phyloP scores from a whole-genome alignment of 495 filamentous ascomycete species.

The Trypethelium eluteriae region DNA sequence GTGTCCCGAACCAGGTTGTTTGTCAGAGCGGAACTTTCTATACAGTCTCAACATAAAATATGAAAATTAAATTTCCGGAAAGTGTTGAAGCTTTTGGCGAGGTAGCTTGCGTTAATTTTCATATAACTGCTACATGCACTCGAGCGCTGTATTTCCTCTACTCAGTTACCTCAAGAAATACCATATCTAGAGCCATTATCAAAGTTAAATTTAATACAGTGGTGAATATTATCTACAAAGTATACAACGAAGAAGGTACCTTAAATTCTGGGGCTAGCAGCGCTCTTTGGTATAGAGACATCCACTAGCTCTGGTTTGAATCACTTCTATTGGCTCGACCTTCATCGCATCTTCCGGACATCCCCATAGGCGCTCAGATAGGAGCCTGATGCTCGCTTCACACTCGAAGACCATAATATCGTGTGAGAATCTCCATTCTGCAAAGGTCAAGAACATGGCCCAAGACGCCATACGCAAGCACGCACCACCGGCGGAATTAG shows the following conservation, averaged over 20 bases:
- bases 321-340: background rate
- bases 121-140: too few species aligned
- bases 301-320: too few species aligned
- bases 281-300: too few species aligned
- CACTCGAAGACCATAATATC: background rate
- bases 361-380: background rate
- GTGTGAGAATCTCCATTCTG: background rate
- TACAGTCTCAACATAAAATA: too few species aligned
- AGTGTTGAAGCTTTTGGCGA: too few species aligned
- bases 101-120: too few species aligned
- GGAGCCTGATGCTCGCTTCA: background rate
- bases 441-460: background rate
- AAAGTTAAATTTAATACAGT: background rate
- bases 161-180: too few species aligned
- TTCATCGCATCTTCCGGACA: background rate
- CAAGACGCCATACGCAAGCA: background rate
- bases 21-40: too few species aligned
- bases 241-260: background rate
- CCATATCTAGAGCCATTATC: background rate
- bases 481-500: background rate
- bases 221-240: background rate
- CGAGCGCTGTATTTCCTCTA: too few species aligned
- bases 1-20: too few species aligned
- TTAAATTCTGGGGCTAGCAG: too few species aligned
- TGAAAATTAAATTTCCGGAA: too few species aligned